Base-by-base conservation (phyloP, 108 stramenopile genomes). In the Nitzschia sp. region DNA sequence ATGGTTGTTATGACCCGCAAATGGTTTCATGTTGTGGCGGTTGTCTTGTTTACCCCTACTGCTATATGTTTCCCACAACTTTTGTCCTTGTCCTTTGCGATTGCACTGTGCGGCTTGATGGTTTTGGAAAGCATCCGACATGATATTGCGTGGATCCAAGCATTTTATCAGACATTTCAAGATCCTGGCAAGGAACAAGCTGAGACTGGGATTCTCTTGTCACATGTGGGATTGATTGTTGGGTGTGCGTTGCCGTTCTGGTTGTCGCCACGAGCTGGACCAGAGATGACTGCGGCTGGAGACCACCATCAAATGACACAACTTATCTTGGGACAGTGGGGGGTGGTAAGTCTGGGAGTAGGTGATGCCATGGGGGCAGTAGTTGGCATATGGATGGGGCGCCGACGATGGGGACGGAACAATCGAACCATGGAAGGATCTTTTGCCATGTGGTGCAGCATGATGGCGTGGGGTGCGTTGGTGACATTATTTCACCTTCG, bases 311-410 rank as follows among this genome's bases (percentile, higher is more conserved):
- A 48, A 17, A 48, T 17, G 6, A 3, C 3, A 6, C 46, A 6
- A 6, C 46, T 17, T 2, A 2, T 77, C 14, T 67, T 65, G 58
- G 67, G 56, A 63, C 80, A 78, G 57, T 78, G 70, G 68, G 92
- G 92, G 17, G 62, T 93, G 10, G 24, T 89, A 7, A 82, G 69
- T 29, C 70, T 93, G 46, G 92, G 92, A 41, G 53, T 93, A 25
- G 92, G 92, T 20, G 92, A 93, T 80, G 78, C 92, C 8, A 60
- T 77, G 41, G 88, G 88, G 11, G 92, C 92, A 3, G 69, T 90
- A 3, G 67, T 81, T 9, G 92, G 92, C 34, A 62, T 63, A 63
- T 73, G 17, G 44, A 53, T 26, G 2, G 77, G 73, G 5, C 65
- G 67, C 9, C 65, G 64, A 69, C 67, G 48, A 12, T 85, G 83